These are phyloP conservation scores for Penicillium glabrum DNA, from an alignment of 2,329 filamentous ascomycete genomes.

Conservation along the genomic window DNA sequence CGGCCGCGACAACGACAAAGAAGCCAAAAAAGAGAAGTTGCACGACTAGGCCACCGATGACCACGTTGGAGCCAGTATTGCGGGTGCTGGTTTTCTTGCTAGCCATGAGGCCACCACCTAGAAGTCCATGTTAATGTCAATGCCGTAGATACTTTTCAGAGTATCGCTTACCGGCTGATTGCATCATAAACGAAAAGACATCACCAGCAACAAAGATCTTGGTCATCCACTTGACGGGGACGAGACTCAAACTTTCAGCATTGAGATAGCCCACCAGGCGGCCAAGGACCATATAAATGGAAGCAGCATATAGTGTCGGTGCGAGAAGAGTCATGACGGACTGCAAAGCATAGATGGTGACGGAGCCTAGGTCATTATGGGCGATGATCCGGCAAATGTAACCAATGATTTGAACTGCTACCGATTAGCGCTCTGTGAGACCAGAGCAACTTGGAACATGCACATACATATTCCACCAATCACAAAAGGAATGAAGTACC, in stretches of 20 bases:
- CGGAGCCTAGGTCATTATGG: conserved; percentile 24
- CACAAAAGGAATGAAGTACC: conserved; percentile 48
- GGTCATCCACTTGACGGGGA: conserved; percentile 37
- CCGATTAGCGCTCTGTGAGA: neutral
- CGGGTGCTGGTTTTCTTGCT: conserved; percentile 15
- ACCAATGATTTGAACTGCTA: conserved; percentile 46
- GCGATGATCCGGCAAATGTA: conserved; percentile 29
- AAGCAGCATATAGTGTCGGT: conserved; percentile 42
- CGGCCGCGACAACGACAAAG: conserved; percentile 52
- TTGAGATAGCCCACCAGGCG: conserved; percentile 34
- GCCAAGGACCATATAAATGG: conserved; percentile 41
- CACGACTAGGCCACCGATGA: conserved; percentile 57
- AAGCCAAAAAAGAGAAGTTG: conserved; percentile 60
- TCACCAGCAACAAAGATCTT: conserved; percentile 39
- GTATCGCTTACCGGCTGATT: conserved; percentile 24
- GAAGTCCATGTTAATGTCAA: neutral
- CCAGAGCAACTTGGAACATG: too few species aligned
- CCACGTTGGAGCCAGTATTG: conserved; percentile 38
- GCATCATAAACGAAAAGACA: conserved; percentile 33
- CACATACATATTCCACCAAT: conserved; percentile 41
- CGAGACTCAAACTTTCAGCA: conserved; percentile 33
- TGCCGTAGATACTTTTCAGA: neutral
- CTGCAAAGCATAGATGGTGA: conserved; percentile 34
- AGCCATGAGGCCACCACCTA: conserved; percentile 33
- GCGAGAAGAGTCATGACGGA: conserved; percentile 37